A percentile compares a stretch with the other conserved stretches of the same genome.
Conservation (phyloP, 2,329 filamentous ascomycete species). For the Botrytis cinerea region DNA sequence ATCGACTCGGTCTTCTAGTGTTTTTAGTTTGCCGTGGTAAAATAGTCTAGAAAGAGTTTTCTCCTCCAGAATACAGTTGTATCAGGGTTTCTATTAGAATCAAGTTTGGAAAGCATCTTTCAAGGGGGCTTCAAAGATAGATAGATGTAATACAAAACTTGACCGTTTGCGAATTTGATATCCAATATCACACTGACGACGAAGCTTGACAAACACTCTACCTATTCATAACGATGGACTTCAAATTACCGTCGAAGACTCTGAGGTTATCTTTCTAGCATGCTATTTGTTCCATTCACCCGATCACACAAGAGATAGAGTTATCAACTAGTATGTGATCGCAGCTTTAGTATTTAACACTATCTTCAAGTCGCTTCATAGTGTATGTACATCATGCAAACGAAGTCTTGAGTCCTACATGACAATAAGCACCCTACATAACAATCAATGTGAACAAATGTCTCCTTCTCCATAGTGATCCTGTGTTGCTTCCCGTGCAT, state of each 20-base stretch:
- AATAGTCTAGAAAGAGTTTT: not conserved
- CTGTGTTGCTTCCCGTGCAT: not conserved
- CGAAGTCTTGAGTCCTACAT: not conserved
- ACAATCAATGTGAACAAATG: not conserved
- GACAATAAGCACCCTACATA: not conserved
- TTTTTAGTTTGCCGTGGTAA: not conserved
- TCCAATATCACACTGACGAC: not conserved
- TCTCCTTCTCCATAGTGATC: not conserved
- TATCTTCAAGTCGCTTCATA: not conserved
- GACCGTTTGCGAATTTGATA: not conserved
- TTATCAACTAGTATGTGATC: not conserved
- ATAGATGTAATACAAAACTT: not conserved
- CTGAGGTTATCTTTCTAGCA: not conserved
- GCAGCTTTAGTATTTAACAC: not conserved
- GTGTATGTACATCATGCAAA: not conserved
- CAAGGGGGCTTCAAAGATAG: not conserved
- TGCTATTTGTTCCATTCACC: not conserved
- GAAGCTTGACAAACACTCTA: not conserved
- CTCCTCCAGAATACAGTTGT: rapidly evolving
- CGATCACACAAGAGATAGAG: not conserved
- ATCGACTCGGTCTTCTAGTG: not conserved
- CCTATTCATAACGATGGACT: not conserved
- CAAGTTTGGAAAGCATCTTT: not conserved
- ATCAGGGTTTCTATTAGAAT: not conserved
- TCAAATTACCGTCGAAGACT: not conserved